These are phyloP conservation scores for Meyerozyma smithsonii DNA, from an alignment of 1,139 yeast species.

Conservation along the genomic window DNA sequence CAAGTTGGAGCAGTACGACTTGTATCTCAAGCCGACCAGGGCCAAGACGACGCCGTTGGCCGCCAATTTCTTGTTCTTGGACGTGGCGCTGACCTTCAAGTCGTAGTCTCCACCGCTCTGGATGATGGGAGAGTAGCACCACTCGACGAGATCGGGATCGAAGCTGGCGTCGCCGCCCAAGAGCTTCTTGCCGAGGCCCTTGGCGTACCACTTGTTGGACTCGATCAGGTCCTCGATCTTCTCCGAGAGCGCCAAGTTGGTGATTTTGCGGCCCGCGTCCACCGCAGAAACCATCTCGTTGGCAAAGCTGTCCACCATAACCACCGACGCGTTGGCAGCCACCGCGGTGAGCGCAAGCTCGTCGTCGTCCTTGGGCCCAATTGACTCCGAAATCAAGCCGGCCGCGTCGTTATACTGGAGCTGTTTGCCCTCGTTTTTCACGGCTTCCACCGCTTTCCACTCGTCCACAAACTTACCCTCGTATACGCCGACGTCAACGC, in stretches of 20 bases:
- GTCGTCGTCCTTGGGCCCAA: constrained; percentile 77
- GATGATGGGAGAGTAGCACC: constrained; percentile 92
- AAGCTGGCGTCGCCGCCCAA: constrained; percentile 46
- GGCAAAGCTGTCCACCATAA: constrained; percentile 77
- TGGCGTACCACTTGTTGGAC: constrained; percentile 64
- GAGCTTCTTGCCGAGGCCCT: constrained; percentile 55
- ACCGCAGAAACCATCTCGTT: constrained; percentile 86
- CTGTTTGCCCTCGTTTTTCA: constrained; percentile 14
- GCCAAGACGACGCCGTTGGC: constrained; percentile 82
- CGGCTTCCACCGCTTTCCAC: constrained; percentile 51
- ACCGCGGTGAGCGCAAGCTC: constrained; percentile 63
- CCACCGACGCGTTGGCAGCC: constrained; percentile 77
- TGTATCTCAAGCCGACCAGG: constrained; percentile 82
- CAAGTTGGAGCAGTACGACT: constrained; percentile 82
- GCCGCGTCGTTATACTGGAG: constrained; percentile 52
- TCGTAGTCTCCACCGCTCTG: constrained; percentile 89
- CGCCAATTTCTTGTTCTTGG: constrained; percentile 58
- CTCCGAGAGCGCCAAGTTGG: constrained; percentile 72
- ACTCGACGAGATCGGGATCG: constrained; percentile 75
- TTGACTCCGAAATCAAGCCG: constrained; percentile 47
- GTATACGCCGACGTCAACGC: constrained; percentile 66
- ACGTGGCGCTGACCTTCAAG: constrained; percentile 78
- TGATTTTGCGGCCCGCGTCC: constrained; percentile 76
- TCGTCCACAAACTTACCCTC: constrained; percentile 81
- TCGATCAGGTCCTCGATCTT: constrained; percentile 79